Evolutionary conservation across 306 rosid genomes (phyloP).

Genomic region (Crataegus laevigata): DNA sequence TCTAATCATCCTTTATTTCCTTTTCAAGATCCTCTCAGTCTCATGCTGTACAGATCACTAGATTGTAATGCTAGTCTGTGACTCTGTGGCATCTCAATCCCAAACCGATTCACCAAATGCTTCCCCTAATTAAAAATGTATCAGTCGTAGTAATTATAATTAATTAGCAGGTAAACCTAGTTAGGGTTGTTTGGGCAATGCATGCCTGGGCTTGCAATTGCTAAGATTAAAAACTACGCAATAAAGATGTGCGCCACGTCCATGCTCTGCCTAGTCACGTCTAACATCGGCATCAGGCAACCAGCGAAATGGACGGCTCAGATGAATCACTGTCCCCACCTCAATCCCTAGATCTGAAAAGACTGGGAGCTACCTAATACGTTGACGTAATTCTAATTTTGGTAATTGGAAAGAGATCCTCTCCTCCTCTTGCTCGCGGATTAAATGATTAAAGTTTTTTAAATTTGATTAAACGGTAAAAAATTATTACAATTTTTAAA

Average conservation of each 20-base stretch:
- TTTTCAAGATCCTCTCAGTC: neutral
- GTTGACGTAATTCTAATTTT: no score
- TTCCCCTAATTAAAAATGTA: neutral
- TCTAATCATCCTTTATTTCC: neutral
- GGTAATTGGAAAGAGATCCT: no score
- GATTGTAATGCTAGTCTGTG: neutral
- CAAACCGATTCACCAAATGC: neutral
- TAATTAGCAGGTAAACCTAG: neutral
- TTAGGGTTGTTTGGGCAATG: neutral
- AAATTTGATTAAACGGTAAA: no score
- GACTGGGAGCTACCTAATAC: neutral
- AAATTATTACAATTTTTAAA: no score
- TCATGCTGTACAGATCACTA: neutral
- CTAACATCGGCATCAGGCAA: no score
- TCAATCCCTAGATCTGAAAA: neutral
- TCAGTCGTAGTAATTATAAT: neutral
- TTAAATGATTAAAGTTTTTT: no score
- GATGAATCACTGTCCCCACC: conserved; percentile 31
- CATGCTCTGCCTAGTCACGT: no score
- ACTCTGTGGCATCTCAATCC: neutral
- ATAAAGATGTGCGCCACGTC: no score
- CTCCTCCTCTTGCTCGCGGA: no score
- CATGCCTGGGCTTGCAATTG: neutral
- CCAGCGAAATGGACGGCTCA: conserved; percentile 24
- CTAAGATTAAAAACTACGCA: neutral